Base-by-base conservation (phyloP, 164 flowering plant genomes). In the Sedum album region DNA sequence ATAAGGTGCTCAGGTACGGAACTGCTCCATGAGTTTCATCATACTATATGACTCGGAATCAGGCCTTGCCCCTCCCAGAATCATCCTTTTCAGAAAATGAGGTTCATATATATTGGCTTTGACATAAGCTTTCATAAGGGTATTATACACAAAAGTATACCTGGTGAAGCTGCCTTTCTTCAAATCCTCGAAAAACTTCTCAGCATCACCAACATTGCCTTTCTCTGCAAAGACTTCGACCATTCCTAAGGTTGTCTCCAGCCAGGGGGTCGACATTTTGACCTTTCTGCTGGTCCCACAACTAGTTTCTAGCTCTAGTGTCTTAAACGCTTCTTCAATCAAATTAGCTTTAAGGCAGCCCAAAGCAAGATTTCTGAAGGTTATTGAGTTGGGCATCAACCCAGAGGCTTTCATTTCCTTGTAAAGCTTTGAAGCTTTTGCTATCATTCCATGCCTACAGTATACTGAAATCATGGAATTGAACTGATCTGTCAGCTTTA, bases 191-290 rank as follows among this genome's bases (percentile, higher is more conserved):
- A n/a, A n/a, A n/a, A n/a, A n/a, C n/a, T n/a, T n/a, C n/a, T n/a
- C n/a, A n/a, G n/a, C n/a, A n/a, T n/a, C n/a, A n/a, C n/a, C n/a
- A n/a, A n/a, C n/a, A n/a, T n/a, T n/a, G n/a, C n/a, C n/a, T n/a
- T n/a, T n/a, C n/a, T n/a, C n/a, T n/a, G n/a, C n/a, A n/a, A n/a
- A n/a, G n/a, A n/a, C n/a, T n/a, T n/a, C n/a, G n/a, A n/a, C n/a
- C n/a, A 88, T 84, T 18, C 80, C 82, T 61, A 85, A 76, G 2
- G 97, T 91, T 11, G 94, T 86, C 74, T 94, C 98, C 74, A 87
- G 73, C 97, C 97, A 94, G 0, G 97, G 96, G 23, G 86, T 81
- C 31, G 96, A 94, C n/a, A n/a, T n/a, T n/a, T n/a, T n/a, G n/a
- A n/a, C n/a, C n/a, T n/a, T n/a, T n/a, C n/a, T n/a, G n/a, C n/a